Evolutionary conservation across 1,284 basidiomycete species (phyloP), one percentile per base, ranked within the genome.

Genomic region (Boletus hoseneyae): DNA sequence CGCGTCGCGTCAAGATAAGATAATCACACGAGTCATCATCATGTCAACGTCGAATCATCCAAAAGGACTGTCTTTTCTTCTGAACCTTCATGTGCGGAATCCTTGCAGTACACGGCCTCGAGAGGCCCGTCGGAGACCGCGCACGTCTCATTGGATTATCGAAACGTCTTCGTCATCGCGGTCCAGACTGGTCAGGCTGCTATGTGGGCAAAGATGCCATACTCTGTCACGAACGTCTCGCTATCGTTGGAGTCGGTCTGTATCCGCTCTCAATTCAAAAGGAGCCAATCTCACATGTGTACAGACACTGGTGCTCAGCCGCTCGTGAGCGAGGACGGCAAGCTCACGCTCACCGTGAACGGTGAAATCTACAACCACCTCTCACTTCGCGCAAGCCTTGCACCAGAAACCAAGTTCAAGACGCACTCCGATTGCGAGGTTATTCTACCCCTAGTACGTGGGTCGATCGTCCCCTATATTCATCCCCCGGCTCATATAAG

Each of bases 321-420:
- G 19, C 80, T 99, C 48, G 73, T 89, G 57, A 93, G 88, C 71
- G 83, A 90, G 42, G 93, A 98, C 62, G 88, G 87, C 50, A 90
- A 89, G 65, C 70, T 88, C 58, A 80, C 90, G 61, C 87, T 99
- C 48, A 86, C 92, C 52, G 97, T 99, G 67, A 99, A 99, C 73
- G 97, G 97, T 48, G 97, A 99, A 73, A 99, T 99, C 64, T 99
- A 99, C 80, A 99, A 99, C 79, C 93, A 99, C 69, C 73, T 93
- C 52, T 78, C 85, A 33, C 82, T 99, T 42, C 85, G 92, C 57
- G 82, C 87, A 51, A 72, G 70, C 25, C 74, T 95, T 59, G 83
- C 78, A 40, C 65, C 77, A 45, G 75, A 74, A 50, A 82, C 85
- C 56, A 84, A 85, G 54, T 97, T 99, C 81, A 97, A 93, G 78